Base-by-base conservation (phyloP, 345 rosid species). In the Citrus cavaleriei region DNA sequence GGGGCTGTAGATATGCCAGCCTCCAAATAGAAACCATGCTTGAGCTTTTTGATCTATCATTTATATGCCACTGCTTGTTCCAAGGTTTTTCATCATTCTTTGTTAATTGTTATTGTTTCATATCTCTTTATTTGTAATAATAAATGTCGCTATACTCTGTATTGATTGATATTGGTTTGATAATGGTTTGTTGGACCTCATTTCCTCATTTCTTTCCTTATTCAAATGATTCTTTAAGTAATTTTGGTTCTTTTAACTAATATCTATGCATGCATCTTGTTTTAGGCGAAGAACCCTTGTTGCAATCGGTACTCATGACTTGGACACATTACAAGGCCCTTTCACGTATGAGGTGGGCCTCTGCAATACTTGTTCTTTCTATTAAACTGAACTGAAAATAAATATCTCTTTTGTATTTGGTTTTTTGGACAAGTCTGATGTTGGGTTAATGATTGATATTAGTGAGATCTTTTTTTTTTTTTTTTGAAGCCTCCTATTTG, bases 221-320 rank as follows among this genome's bases (percentile, higher is more conserved):
- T 19, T 18, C 30, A 21, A 16, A 30, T 21, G 25, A 16, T 24
- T 69, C 27, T 12, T 38, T 21, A 46, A 27, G 71, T 27, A 58
- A 27, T 27, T 55, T 22, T 12, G 70, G 40, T 40, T n/a, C 60
- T 25, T 68, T 25, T 32, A 8, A 40, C 16, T 34, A 27, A 55
- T 79, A 28, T 71, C 18, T 74, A 62, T 74, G 55, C 55, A 69
- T 72, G 54, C 74, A 69, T 69, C 32, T 69, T 62, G 27, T 77
- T 81, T 81, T 74, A 96, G 99, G 92, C 89, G 88, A 78, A 91
- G 99, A 84, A 81, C 95, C 27, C 86, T 94, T 57, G 97, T 91
- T 76, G 95, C 99, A 12, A 96, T 96, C 80, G 99, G 99, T 76
- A 96, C 98, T 60, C 99, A 95, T 87, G 99, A 95, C 85, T 85